Evolutionary conservation across 1,284 basidiomycete genomes (phyloP), one percentile per base, ranked within the genome.

Genomic region (Sphaerobolus stellatus): DNA sequence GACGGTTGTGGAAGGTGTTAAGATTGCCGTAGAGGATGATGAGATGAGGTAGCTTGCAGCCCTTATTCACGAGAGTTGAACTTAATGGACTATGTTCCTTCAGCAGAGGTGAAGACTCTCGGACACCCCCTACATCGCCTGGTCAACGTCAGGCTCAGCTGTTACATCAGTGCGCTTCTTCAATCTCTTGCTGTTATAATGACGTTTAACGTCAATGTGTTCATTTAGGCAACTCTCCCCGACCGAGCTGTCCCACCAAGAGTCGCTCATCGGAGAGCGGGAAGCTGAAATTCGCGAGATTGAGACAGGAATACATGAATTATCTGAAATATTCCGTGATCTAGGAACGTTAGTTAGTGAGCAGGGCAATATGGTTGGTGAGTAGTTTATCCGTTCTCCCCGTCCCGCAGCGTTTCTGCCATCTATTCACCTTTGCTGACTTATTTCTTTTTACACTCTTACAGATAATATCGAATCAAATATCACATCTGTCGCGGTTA

Each of bases 391-490:
- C n/a, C n/a, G n/a, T n/a, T n/a, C n/a, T n/a, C n/a, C n/a, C n/a
- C n/a, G n/a, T n/a, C n/a, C n/a, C n/a, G n/a, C n/a, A n/a, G n/a
- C n/a, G n/a, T n/a, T n/a, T 34, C 8, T 20, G 13, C 20, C 33
- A 44, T 27, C 31, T 43, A 5, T 56, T n/a, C n/a, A n/a, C n/a
- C n/a, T n/a, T 45, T 27, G 24, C 18, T 8, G 11, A 40, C 30
- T 28, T 18, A 47, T 25, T n/a, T 38, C 18, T 31, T 31, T 28
- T 29, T 16, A 11, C 6, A 18, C 4, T 28, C 40, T 33, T 33
- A 51, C 65, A 96, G 96, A 99, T 68, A 98, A 98, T 65, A 98
- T 99, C 66, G 94, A 98, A 69, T 88, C 87, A 57, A 99, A 99
- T 66, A 89, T 99, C 43, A 88, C 86, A 20, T 89, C 86, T 0